These are phyloP conservation scores for Sarcomyxa edulis DNA, from an alignment of 768 basidiomycete genomes.

Conservation along the genomic window DNA sequence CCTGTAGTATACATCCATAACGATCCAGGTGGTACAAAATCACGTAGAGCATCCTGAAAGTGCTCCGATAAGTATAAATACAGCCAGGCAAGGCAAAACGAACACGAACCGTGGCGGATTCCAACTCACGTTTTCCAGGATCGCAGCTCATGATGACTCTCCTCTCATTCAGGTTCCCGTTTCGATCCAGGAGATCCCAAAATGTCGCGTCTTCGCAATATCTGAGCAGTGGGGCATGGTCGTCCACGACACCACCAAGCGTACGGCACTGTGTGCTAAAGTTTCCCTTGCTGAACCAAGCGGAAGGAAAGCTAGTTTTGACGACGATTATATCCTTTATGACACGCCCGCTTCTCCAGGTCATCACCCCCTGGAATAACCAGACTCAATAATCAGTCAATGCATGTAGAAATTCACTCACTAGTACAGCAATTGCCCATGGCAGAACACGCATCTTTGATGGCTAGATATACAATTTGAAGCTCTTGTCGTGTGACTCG, in stretches of 20 bases:
- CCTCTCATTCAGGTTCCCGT: slow-evolving; percentile 32
- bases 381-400: not conserved
- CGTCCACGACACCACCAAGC: slow-evolving; percentile 24
- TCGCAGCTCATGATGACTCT: slow-evolving; percentile 49
- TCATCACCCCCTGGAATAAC: slow-evolving; percentile 30
- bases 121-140: slow-evolving; percentile 53
- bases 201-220: slow-evolving; percentile 62
- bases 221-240: slow-evolving; percentile 28
- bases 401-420: not conserved
- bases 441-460: not conserved
- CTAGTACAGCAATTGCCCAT: not conserved
- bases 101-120: slow-evolving; percentile 80
- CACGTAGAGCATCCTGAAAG: slow-evolving; percentile 47
- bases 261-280: slow-evolving; percentile 39
- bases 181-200: slow-evolving; percentile 48
- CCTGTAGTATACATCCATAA: slow-evolving; percentile 49
- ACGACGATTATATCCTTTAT: slow-evolving; percentile 34
- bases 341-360: slow-evolving; percentile 38
- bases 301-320: slow-evolving; percentile 37
- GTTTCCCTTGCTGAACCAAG: slow-evolving; percentile 47
- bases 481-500: too few relatives aligned
- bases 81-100: too few relatives aligned
- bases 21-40: slow-evolving; percentile 50
- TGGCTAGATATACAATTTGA: too few relatives aligned
- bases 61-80: too few relatives aligned